Evolutionary conservation across 2,329 filamentous ascomycete species (phyloP).

Genomic region (Fusarium sp.): DNA sequence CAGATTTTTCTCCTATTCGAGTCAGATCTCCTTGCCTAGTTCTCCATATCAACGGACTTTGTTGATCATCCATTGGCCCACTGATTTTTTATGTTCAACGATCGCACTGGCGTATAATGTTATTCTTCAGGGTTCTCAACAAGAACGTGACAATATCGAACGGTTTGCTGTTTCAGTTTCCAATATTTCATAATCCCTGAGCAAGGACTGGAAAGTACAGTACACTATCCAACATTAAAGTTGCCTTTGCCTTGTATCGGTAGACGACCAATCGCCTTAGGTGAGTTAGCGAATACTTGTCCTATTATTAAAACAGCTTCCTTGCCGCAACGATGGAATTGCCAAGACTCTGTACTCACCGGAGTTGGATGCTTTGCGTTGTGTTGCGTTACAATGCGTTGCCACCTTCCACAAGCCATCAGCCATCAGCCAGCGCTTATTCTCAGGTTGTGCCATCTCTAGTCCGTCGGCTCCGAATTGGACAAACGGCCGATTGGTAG

Average conservation of each 20-base stretch:
- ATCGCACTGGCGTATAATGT: slow-evolving; percentile 13
- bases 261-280: background rate
- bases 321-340: background rate
- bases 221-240: background rate
- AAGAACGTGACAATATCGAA: slow-evolving; percentile 12
- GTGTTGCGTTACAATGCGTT: background rate
- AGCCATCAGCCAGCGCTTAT: background rate
- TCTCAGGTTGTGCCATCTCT: slow-evolving; percentile 8
- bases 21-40: slow-evolving; percentile 1
- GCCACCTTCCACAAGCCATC: background rate
- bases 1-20: slow-evolving; percentile 25
- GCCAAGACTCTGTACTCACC: slow-evolving; percentile 14
- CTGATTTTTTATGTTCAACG: background rate
- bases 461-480: slow-evolving; percentile 32
- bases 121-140: slow-evolving; percentile 1
- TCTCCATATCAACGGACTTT: background rate
- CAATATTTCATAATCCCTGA: background rate
- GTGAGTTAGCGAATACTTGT: background rate
- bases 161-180: slow-evolving; percentile 22
- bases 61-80: background rate
- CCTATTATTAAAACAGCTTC: background rate
- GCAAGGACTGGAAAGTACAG: background rate
- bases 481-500: slow-evolving; percentile 24
- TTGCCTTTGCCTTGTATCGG: background rate
- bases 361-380: slow-evolving; percentile 8